Conservation (phyloP, 441 rosid genomes). For the Dalechampia spathulata region DNA sequence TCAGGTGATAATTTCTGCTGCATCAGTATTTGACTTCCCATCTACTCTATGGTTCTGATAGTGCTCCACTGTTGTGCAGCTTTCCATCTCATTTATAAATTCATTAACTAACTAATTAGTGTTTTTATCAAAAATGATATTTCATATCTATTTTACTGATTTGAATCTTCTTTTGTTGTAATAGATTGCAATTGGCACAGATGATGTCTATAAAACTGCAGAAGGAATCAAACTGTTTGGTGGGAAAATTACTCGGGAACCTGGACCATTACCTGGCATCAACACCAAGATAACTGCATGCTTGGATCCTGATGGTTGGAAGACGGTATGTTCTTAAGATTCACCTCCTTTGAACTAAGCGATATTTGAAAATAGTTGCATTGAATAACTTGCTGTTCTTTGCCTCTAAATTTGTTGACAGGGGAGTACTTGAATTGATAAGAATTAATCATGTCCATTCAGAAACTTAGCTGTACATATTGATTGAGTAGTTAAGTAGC, state of each 20-base stretch:
- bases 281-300: slow-evolving; percentile 91
- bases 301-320: slow-evolving; percentile 98
- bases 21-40: neutral
- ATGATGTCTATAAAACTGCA: slow-evolving; percentile 91
- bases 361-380: neutral
- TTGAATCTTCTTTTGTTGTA: slow-evolving; percentile 1
- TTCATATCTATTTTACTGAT: neutral
- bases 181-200: slow-evolving; percentile 91
- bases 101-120: neutral
- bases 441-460: neutral
- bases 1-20: slow-evolving; percentile 41
- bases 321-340: slow-evolving; percentile 44
- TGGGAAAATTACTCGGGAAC: slow-evolving; percentile 69
- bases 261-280: slow-evolving; percentile 92
- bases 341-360: neutral
- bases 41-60: neutral
- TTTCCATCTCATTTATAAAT: neutral
- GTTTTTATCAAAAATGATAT: neutral
- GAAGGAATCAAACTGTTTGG: slow-evolving; percentile 70
- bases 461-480: neutral
- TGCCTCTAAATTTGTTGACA: slow-evolving; percentile 5
- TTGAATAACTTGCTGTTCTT: neutral
- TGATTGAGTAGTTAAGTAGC: too few relatives aligned
- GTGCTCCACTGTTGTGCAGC: neutral
- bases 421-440: too few relatives aligned